Conservation (phyloP, 768 basidiomycete genomes). For the Tricholoma saponaceum region DNA sequence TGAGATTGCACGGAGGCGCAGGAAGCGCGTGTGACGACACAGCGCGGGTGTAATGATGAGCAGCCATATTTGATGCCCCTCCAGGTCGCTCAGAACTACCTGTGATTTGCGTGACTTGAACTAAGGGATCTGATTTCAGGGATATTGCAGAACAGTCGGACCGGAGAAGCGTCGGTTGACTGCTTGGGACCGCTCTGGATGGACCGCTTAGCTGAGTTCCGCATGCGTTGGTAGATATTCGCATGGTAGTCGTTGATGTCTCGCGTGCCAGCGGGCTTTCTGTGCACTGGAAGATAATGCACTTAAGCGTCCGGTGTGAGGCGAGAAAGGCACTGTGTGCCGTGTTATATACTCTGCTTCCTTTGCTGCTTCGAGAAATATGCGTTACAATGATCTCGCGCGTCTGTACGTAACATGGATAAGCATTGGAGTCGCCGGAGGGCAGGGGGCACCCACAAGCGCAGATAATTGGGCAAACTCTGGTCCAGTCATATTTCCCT, state of each 20-base stretch:
- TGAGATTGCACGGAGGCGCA: too few species aligned
- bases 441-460: not conserved
- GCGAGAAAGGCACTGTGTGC: not conserved
- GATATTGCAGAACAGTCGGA: not conserved
- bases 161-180: not conserved
- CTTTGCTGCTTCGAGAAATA: conserved; percentile 6
- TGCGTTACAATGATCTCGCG: conserved; percentile 7
- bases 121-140: not conserved
- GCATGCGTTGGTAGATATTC: not conserved
- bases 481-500: too few species aligned
- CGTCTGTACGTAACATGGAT: not conserved
- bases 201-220: not conserved
- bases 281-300: not conserved
- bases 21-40: too few species aligned
- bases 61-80: too few species aligned
- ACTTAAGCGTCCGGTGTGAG: not conserved
- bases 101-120: not conserved
- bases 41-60: too few species aligned
- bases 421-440: not conserved
- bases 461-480: conserved; percentile 4
- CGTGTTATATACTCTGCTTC: not conserved
- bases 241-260: not conserved
- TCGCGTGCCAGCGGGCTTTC: not conserved
- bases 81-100: not conserved
- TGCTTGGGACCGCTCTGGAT: not conserved